A percentile compares a stretch with the other conserved stretches of the same genome.
Conservation (phyloP, 2,329 filamentous ascomycete genomes). For the Phialophora chinensis region DNA sequence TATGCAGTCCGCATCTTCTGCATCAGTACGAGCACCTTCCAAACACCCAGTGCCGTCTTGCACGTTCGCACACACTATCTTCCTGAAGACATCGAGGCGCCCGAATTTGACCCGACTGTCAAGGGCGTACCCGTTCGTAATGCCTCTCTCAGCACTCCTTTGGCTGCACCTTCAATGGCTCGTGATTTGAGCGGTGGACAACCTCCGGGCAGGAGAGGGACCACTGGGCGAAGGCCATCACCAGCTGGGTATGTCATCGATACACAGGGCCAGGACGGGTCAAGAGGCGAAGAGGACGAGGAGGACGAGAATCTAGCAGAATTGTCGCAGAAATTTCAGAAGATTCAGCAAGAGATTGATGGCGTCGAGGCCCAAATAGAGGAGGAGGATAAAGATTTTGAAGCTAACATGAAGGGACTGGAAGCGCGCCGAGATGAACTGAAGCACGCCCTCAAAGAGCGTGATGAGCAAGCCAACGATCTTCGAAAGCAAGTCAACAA, state of each 20-base stretch:
- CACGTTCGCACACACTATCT: conserved; percentile 71
- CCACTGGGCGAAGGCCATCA: conserved; percentile 75
- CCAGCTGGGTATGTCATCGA: conserved; percentile 62
- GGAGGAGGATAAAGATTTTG: conserved; percentile 72
- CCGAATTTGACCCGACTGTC: conserved; percentile 53
- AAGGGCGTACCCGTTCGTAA: conserved; percentile 61
- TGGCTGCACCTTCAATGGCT: conserved; percentile 64
- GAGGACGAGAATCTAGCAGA: conserved; percentile 73
- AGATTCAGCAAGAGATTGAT: conserved; percentile 81
- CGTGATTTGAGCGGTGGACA: conserved; percentile 69
- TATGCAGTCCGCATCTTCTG: conserved; percentile 95
- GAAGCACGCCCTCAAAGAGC: conserved; percentile 78
- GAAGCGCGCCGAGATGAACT: conserved; percentile 80
- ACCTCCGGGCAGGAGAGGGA: conserved; percentile 65
- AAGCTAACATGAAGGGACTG: conserved; percentile 69
- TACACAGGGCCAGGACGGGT: conserved; percentile 41
- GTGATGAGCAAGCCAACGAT: conserved; percentile 86
- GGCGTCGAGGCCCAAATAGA: conserved; percentile 72
- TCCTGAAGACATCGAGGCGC: conserved; percentile 29
- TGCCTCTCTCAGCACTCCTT: conserved; percentile 62
- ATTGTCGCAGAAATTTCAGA: conserved; percentile 80
- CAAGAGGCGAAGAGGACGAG: conserved; percentile 53
- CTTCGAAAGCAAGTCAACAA: conserved; percentile 79
- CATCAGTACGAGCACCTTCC: conserved; percentile 89
- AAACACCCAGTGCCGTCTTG: conserved; percentile 83